phyloP scores from a whole-genome alignment of 257 asterid genomes.

The Haberlea rhodopensis region DNA sequence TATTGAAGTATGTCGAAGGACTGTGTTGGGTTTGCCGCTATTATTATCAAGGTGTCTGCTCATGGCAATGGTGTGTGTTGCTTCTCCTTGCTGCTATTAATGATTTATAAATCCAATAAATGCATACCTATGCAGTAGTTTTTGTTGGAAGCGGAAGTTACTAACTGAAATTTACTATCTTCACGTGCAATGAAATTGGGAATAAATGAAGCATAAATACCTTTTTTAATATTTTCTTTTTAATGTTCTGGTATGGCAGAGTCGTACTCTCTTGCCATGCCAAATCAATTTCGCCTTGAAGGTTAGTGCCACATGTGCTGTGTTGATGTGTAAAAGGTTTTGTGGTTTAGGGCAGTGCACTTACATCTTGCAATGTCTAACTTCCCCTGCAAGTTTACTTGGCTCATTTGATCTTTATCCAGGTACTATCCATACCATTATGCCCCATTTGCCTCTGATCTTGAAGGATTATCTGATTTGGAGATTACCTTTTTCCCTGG shows the following conservation, averaged over 20 bases:
- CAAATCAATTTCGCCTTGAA: slow-evolving; percentile 15
- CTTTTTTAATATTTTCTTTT: not conserved
- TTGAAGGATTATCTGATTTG: slow-evolving; percentile 68
- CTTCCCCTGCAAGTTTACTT: slow-evolving; percentile 12
- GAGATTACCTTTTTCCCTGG: slow-evolving; percentile 89
- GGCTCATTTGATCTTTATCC: slow-evolving; percentile 25
- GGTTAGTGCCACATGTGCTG: slow-evolving; percentile 19
- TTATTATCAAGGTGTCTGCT: slow-evolving; percentile 98
- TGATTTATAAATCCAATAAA: slow-evolving; percentile 19
- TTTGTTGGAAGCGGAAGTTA: slow-evolving; percentile 20
- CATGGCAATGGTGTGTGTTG: slow-evolving; percentile 87
- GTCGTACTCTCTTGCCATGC: slow-evolving; percentile 8
- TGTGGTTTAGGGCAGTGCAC: not conserved
- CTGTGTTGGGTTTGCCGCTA: slow-evolving; percentile 98
- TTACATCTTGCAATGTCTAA: not conserved
- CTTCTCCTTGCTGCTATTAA: slow-evolving; percentile 4
- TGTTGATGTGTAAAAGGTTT: slow-evolving; percentile 2
- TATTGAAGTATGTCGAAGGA: slow-evolving; percentile 87
- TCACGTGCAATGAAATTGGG: not conserved
- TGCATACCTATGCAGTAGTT: slow-evolving; percentile 9
- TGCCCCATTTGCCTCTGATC: slow-evolving; percentile 98
- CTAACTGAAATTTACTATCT: slow-evolving; percentile 15
- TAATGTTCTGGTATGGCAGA: slow-evolving; percentile 15
- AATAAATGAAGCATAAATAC: not conserved
- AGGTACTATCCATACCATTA: slow-evolving; percentile 99